Base-by-base conservation (phyloP, 257 asterid species). In the Ilex asprella region DNA sequence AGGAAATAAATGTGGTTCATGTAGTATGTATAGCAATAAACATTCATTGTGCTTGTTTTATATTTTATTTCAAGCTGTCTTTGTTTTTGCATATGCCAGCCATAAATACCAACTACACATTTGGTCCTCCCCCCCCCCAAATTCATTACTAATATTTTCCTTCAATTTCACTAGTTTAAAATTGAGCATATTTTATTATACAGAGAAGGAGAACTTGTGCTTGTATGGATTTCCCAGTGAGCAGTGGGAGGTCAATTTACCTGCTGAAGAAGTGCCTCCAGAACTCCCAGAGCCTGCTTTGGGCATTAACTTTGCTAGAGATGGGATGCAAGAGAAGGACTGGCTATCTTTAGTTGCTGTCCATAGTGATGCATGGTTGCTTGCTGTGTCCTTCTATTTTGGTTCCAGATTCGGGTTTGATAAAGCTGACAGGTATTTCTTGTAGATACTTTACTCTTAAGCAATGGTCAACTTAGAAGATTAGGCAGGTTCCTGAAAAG, bases 291-390 rank as follows among this genome's bases (percentile, higher is more conserved):
- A 81, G 78, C 91, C 91, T 62, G 80, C 91, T 65, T 64, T 84
- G 29, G 91, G 88, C 39, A 35, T 35, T 35, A 35, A 35, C 41
- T 35, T 35, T 35, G 41, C 41, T 35, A 35, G 41, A 8, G 41
- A 84, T 12, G 91, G 91, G 62, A 79, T 84, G 90, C 77, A 61
- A 63, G 85, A 78, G 66, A 78, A 72, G 56, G 87, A 84, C 67
- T 84, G 90, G 91, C 50, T 76, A 66, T 60, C 81, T 69, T 77
- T 84, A n/a, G 91, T 84, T 61, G 84, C 88, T 49, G 84, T 75
- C 61, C 86, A 81, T 71, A 79, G 91, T 68, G 91, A 84, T 56
- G 79, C 88, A 35, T 84, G 91, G 91, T 68, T 84, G 80, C 79
- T 84, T 55, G 57, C 86, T 31, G 84, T 79, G 35, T 78, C 85